These are phyloP conservation scores for Penicillium soppii DNA, from an alignment of 495 filamentous ascomycete species.

Conservation along the genomic window DNA sequence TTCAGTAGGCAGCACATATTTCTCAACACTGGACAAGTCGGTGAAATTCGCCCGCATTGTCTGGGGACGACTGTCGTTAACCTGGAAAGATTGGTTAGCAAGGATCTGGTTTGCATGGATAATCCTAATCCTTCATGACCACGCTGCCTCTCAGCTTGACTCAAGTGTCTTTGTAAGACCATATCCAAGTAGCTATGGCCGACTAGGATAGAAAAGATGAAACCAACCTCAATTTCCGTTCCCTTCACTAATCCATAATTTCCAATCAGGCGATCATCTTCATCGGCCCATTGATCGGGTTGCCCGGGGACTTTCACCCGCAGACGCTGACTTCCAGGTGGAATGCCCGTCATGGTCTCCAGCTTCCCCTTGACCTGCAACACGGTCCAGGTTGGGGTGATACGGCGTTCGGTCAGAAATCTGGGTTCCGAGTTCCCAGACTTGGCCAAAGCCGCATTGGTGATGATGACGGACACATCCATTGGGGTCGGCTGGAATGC, in stretches of 20 bases:
- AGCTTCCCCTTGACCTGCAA: conserved; percentile 82
- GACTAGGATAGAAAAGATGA: conserved; percentile 4
- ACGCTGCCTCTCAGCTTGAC: no score
- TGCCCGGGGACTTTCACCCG: conserved; percentile 38
- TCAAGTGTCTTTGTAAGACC: neutral
- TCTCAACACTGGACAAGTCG: conserved; percentile 76
- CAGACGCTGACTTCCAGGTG: conserved; percentile 75
- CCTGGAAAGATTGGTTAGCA: conserved; percentile 47
- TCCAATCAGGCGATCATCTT: conserved; percentile 34
- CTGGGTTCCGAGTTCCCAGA: conserved; percentile 73
- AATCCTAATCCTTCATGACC: no score
- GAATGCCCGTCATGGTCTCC: conserved; percentile 90
- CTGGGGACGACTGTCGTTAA: conserved; percentile 75
- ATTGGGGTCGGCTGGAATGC: conserved; percentile 57
- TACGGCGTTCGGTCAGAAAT: conserved; percentile 76
- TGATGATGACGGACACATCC: conserved; percentile 83
- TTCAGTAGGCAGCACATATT: conserved; percentile 77
- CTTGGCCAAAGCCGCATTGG: conserved; percentile 65
- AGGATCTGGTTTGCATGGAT: no score
- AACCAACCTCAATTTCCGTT: conserved; percentile 43
- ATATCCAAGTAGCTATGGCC: no score
- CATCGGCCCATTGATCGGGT: conserved; percentile 40
- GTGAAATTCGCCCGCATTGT: conserved; percentile 71
- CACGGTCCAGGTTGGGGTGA: conserved; percentile 92
- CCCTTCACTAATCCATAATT: conserved; percentile 42